Conservation (phyloP, 2,329 filamentous ascomycete species). For the Tolypocladium tundrense region DNA sequence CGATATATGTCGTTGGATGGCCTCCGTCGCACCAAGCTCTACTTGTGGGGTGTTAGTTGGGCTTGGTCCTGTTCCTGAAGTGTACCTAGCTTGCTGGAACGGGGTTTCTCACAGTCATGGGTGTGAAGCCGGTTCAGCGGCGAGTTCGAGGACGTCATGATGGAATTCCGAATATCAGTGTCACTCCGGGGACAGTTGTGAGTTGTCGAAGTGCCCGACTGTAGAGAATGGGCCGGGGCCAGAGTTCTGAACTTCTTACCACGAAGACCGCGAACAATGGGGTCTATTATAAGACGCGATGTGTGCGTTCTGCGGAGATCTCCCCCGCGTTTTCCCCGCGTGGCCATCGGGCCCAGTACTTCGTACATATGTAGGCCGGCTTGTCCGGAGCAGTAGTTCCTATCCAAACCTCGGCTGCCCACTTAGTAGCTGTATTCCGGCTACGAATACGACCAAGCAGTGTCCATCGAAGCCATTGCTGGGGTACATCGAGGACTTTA, state of each 20-base stretch:
- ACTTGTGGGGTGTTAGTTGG: background rate
- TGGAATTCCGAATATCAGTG: background rate
- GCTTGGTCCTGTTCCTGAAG: background rate
- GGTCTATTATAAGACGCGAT: background rate
- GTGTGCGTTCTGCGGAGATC: background rate
- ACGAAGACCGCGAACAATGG: background rate
- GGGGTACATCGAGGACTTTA: background rate
- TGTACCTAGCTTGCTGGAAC: background rate
- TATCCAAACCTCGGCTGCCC: background rate
- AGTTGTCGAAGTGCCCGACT: background rate
- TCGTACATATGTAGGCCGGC: too few relatives aligned
- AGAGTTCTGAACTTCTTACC: background rate
- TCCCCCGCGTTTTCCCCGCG: background rate
- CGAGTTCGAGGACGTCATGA: background rate
- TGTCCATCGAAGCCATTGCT: background rate
- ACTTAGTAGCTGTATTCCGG: background rate
- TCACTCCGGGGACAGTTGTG: background rate
- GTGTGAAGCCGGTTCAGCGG: background rate
- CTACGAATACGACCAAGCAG: background rate
- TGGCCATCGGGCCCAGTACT: background rate
- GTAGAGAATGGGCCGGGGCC: background rate
- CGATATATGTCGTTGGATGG: background rate
- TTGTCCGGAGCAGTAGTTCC: background rate
- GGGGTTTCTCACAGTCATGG: background rate
- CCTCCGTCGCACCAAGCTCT: background rate